Evolutionary conservation across 176 grass and related monocot species (phyloP), one percentile per base, ranked within the genome.

Genomic region (Raddia guianensis): DNA sequence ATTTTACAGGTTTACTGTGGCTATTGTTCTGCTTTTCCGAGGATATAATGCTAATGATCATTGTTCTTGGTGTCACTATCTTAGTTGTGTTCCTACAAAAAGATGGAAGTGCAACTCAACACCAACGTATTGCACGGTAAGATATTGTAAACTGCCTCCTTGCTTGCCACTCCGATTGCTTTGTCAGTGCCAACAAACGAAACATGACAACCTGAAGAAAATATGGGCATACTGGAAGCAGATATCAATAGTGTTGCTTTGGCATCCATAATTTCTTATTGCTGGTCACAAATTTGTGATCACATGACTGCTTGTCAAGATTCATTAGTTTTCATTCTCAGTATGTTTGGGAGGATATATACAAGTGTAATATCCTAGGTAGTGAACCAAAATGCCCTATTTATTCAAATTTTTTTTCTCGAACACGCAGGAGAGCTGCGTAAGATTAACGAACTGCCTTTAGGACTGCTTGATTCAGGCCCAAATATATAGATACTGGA

Each of bases 21-120:
- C 89, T 9, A 59, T 82, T 2, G 63, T 88, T 47, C 68, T 94
- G 88, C 75, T 98, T 66, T 87, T 98, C 78, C 72, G 86, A 55
- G 92, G 95, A 45, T 85, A 92, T 46, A 79, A 93, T 78, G 92
- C 82, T n/a, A 93, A 95, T 37, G 63, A 91, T 32, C 92, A 91
- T 79, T 98, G 95, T 68, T 88, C 88, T 6, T 98, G 92, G 92
- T 98, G 95, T 74, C 88, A 89, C 62, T 91, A 93, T 85, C 81
- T 98, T 35, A 89, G 86, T 49, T 98, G 95, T 44, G 83, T 94
- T 16, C 95, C 92, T 20, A 95, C 86, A 4, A 81, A 52, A 43
- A 76, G 62, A 48, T 91, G 87, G 95, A 91, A 75, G 33, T 98
- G 92, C 75, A 76, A 90, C 62, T 64, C 74, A 19, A 75, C 83